Evolutionary conservation across 441 rosid species (phyloP).

Genomic region (Erodium texanum): DNA sequence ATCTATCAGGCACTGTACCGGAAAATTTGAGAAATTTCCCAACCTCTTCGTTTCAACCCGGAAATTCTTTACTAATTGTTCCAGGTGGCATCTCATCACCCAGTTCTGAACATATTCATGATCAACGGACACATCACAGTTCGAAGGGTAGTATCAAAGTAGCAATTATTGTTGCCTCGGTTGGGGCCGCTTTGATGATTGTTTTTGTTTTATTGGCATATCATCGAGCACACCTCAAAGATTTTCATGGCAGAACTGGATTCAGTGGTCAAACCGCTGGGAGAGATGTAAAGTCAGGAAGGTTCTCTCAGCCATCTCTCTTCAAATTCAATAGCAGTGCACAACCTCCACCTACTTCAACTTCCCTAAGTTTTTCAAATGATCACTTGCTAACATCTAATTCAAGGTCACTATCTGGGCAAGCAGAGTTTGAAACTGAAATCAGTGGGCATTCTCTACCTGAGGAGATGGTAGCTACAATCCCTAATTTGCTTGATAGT

Average conservation of each 20-base stretch:
- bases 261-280: constrained; percentile 35
- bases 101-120: constrained; percentile 16
- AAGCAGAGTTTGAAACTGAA: constrained; percentile 42
- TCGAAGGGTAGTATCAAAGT: constrained; percentile 45
- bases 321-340: constrained; percentile 56
- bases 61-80: constrained; percentile 39
- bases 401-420: constrained; percentile 70
- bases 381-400: constrained; percentile 77
- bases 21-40: constrained; percentile 42
- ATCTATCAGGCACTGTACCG: constrained; percentile 65
- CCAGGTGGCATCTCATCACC: constrained; percentile 25
- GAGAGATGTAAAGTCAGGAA: constrained; percentile 49
- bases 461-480: constrained; percentile 23
- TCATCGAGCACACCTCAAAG: constrained; percentile 53
- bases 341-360: constrained; percentile 44
- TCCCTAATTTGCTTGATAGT: constrained; percentile 51
- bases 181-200: constrained; percentile 58
- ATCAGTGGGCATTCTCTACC: constrained; percentile 22
- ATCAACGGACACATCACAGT: constrained; percentile 22
- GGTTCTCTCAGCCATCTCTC: constrained; percentile 51
- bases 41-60: constrained; percentile 56
- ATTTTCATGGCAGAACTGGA: constrained; percentile 52
- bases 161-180: constrained; percentile 68
- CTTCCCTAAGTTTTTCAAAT: constrained; percentile 76
- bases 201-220: constrained; percentile 62